phyloP scores from a whole-genome alignment of 495 filamentous ascomycete genomes.

The Staphylotrichum tortipilum region DNA sequence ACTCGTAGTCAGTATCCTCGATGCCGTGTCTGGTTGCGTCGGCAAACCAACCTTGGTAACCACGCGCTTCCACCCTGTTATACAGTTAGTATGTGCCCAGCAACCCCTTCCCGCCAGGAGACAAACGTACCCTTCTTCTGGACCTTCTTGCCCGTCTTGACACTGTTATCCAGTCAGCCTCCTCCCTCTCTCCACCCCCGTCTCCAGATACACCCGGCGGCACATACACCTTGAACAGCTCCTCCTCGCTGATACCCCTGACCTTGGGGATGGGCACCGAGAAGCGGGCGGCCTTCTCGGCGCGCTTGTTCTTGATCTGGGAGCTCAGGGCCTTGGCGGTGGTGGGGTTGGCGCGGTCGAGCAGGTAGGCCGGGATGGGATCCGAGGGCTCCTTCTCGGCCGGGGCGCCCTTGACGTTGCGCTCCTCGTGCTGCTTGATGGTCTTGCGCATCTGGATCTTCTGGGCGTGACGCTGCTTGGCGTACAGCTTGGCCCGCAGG shows the following conservation, averaged over 20 bases:
- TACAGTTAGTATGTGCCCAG: background rate
- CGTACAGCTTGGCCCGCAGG: conserved; percentile 86
- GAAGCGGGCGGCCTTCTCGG: conserved; percentile 94
- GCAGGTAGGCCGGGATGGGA: conserved; percentile 76
- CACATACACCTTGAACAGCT: conserved; percentile 83
- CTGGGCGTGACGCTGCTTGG: conserved; percentile 86
- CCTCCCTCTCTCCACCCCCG: background rate
- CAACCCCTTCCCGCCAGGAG: background rate
- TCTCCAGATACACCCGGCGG: background rate
- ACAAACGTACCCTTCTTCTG: conserved; percentile 44
- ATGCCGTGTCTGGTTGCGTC: background rate
- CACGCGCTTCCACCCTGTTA: conserved; percentile 72
- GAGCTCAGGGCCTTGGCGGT: conserved; percentile 74
- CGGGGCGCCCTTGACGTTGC: conserved; percentile 87
- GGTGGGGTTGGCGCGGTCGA: conserved; percentile 76
- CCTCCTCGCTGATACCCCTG: conserved; percentile 86
- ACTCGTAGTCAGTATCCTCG: conserved; percentile 5
- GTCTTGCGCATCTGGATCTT: conserved; percentile 99
- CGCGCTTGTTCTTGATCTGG: conserved; percentile 42
- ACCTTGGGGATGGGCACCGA: conserved; percentile 91
- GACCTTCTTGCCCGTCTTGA: conserved; percentile 75
- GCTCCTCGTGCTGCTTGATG: conserved; percentile 89
- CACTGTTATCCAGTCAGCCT: conserved; percentile 20
- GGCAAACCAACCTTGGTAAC: conserved; percentile 52
- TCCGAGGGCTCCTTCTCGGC: conserved; percentile 61